These are phyloP conservation scores for Pisolithus albus DNA, from an alignment of 768 basidiomycete genomes.

Conservation along the genomic window DNA sequence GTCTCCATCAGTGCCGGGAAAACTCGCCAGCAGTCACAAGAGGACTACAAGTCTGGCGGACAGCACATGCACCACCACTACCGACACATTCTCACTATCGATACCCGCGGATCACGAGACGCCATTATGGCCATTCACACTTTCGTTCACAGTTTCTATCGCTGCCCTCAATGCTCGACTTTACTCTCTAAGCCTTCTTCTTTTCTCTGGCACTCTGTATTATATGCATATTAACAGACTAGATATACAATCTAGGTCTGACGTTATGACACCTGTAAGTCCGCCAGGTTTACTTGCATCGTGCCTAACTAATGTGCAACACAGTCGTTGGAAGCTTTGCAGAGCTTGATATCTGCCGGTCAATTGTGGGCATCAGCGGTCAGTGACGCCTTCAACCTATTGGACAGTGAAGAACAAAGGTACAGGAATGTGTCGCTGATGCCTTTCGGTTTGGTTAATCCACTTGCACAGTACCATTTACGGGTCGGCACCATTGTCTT, in stretches of 20 bases:
- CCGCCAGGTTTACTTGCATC: constrained; percentile 1
- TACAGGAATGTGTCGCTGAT: constrained; percentile 22
- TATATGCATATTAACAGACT: constrained; percentile 33
- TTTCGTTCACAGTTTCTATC: constrained; percentile 32
- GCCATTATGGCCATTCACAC: constrained; percentile 33
- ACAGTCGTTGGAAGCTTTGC: constrained; percentile 60
- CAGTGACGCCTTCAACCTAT: constrained; percentile 54
- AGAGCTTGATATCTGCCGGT: constrained; percentile 61
- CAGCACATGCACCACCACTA: constrained; percentile 7
- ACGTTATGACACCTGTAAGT: constrained; percentile 50
- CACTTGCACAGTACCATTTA: constrained; percentile 27
- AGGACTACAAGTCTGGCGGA: constrained; percentile 36
- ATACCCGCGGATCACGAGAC: constrained; percentile 29
- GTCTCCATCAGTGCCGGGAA: constrained; percentile 41
- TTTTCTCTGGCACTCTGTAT: constrained; percentile 33
- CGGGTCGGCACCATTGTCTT: constrained; percentile 23
- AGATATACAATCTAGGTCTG: constrained; percentile 31
- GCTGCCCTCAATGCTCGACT: constrained; percentile 40
- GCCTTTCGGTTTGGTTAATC: not conserved
- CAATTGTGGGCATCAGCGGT: constrained; percentile 69
- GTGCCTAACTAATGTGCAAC: constrained; percentile 3
- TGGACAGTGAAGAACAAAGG: constrained; percentile 70
- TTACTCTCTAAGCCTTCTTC: constrained; percentile 34
- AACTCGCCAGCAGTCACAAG: constrained; percentile 32
- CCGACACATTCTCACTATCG: constrained; percentile 19